Conservation (phyloP, 345 rosid species). For the Hibiscus syriacus region DNA sequence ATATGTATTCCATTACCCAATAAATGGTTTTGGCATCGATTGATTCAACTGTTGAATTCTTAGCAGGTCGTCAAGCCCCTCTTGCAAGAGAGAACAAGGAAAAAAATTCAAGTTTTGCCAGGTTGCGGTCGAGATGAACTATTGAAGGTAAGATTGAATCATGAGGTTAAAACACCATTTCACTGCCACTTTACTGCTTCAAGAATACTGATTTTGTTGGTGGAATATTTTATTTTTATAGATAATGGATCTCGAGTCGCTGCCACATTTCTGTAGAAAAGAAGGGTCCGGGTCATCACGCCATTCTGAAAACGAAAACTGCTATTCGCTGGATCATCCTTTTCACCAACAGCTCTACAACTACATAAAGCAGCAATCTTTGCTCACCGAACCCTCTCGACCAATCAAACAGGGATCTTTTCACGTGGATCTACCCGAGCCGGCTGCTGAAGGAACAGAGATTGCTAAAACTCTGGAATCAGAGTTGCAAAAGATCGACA, state of each 20-base stretch:
- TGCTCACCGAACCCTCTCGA: slow-evolving; percentile 19
- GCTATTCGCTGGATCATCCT: slow-evolving; percentile 72
- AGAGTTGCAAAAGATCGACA: slow-evolving; percentile 58
- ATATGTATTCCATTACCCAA: neutral
- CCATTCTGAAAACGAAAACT: slow-evolving; percentile 32
- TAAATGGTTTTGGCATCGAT: neutral
- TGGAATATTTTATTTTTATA: slow-evolving; percentile 19
- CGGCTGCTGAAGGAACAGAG: slow-evolving; percentile 48
- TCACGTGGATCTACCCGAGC: slow-evolving; percentile 77
- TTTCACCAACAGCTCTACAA: slow-evolving; percentile 84
- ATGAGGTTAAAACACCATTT: too few relatives aligned
- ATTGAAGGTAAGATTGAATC: slow-evolving; percentile 64
- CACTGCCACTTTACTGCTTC: neutral
- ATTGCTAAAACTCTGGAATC: slow-evolving; percentile 71
- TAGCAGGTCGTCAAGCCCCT: slow-evolving; percentile 86
- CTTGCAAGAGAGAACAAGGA: slow-evolving; percentile 86
- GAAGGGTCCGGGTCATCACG: slow-evolving; percentile 84
- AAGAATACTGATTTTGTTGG: neutral
- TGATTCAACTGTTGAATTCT: slow-evolving; percentile 8
- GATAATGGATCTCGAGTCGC: slow-evolving; percentile 58
- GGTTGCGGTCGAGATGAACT: slow-evolving; percentile 81
- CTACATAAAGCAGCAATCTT: slow-evolving; percentile 66
- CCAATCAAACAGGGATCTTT: slow-evolving; percentile 82
- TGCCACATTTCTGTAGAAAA: slow-evolving; percentile 8
- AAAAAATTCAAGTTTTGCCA: slow-evolving; percentile 67